These are phyloP conservation scores for Hemerocallis citrina DNA, from an alignment of 106 monocot genomes.

Conservation along the genomic window DNA sequence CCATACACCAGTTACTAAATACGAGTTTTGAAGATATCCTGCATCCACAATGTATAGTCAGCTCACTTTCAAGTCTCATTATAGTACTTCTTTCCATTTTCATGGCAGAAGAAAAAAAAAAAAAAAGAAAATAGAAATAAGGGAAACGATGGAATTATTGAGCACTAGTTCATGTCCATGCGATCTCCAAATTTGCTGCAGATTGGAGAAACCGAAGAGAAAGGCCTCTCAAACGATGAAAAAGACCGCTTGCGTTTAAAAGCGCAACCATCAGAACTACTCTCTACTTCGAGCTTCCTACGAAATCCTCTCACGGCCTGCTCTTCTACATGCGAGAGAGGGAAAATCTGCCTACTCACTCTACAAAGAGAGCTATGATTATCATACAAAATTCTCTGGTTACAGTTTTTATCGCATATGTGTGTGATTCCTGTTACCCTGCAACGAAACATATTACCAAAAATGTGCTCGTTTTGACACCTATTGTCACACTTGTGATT, in stretches of 20 bases:
- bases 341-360: slow-evolving; percentile 86
- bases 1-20: not conserved
- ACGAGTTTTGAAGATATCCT: not conserved
- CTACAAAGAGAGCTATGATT: slow-evolving; percentile 99
- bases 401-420: slow-evolving; percentile 97
- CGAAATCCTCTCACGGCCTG: slow-evolving; percentile 90
- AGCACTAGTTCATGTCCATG: slow-evolving; percentile 91
- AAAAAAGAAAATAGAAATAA: not conserved
- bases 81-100: slow-evolving; percentile 2
- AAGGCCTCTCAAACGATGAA: slow-evolving; percentile 96
- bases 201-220: slow-evolving; percentile 59
- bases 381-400: slow-evolving; percentile 97
- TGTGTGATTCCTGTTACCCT: slow-evolving; percentile 80
- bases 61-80: slow-evolving; percentile 2
- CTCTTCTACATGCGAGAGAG: slow-evolving; percentile 73
- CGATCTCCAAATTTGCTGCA: slow-evolving; percentile 91
- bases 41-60: not conserved
- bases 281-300: slow-evolving; percentile 80
- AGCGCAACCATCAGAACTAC: slow-evolving; percentile 40
- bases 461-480: slow-evolving; percentile 87
- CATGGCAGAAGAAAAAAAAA: not conserved
- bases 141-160: slow-evolving; percentile 4
- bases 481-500: slow-evolving; percentile 89
- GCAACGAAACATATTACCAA: slow-evolving; percentile 96
- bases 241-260: slow-evolving; percentile 90